Percentiles rank a stretch among this genome's conserved stretches.
Evolutionary conservation across 148 eudicot genomes (phyloP).

Genomic region (Camellia japonica): DNA sequence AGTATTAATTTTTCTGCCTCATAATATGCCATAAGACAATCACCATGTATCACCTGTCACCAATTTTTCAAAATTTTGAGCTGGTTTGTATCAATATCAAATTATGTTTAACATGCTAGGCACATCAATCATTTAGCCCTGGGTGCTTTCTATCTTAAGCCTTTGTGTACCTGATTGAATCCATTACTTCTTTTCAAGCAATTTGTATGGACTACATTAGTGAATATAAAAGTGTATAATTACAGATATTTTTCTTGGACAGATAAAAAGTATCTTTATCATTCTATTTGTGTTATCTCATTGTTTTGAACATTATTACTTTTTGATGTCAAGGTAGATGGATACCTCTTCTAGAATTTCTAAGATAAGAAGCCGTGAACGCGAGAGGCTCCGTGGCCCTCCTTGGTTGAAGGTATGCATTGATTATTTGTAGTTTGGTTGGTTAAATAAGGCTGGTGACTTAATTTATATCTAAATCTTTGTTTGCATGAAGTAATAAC

Average conservation of each 20-base stretch:
- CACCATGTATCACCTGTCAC: too few relatives aligned
- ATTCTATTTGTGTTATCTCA: neutral
- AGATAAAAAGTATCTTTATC: neutral
- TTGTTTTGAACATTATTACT: slow-evolving; percentile 14
- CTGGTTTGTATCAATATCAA: too few relatives aligned
- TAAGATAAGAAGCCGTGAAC: slow-evolving; percentile 91
- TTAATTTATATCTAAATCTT: neutral
- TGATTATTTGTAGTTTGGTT: neutral
- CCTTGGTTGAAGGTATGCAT: slow-evolving; percentile 89
- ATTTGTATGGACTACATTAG: neutral
- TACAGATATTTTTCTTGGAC: neutral
- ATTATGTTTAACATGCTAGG: neutral
- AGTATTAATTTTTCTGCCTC: neutral
- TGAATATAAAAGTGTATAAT: neutral
- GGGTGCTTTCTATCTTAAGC: neutral
- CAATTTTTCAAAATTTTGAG: too few relatives aligned
- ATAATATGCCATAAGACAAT: neutral
- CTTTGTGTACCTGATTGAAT: neutral
- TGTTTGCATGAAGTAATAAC: slow-evolving; percentile 13
- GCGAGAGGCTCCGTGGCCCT: slow-evolving; percentile 93
- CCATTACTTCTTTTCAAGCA: neutral
- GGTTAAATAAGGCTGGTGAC: neutral
- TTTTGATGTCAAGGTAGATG: slow-evolving; percentile 79
- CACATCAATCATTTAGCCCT: neutral
- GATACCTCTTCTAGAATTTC: slow-evolving; percentile 97